Evolutionary conservation across 305 asterid genomes (phyloP).

Genomic region (Rubia occidens): DNA sequence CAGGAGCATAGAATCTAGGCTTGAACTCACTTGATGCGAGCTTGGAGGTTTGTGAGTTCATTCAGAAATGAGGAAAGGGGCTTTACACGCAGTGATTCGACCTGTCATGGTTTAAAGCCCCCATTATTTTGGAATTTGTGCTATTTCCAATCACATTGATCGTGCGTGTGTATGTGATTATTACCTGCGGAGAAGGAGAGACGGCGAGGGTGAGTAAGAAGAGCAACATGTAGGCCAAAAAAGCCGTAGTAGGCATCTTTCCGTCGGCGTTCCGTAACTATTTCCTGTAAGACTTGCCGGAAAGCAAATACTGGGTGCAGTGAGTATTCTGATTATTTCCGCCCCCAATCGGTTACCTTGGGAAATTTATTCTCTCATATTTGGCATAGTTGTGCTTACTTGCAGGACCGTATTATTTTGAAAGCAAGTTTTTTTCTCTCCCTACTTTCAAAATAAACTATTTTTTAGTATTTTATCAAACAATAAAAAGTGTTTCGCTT

Average conservation of each 20-base stretch:
- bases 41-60: conserved; percentile 3
- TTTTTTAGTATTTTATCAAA: too few relatives aligned
- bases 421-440: too few relatives aligned
- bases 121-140: not conserved
- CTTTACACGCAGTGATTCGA: not conserved
- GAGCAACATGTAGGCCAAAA: not conserved
- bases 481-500: too few relatives aligned
- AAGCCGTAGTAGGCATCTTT: not conserved
- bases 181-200: not conserved
- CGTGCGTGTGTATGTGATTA: not conserved
- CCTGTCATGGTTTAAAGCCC: not conserved
- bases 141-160: not conserved
- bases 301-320: not conserved
- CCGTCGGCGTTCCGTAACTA: not conserved
- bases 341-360: not conserved
- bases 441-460: too few relatives aligned
- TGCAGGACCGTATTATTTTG: too few relatives aligned
- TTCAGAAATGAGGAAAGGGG: conserved; percentile 1
- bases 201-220: not conserved
- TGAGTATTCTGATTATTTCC: not conserved
- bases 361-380: too few relatives aligned
- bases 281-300: not conserved
- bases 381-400: too few relatives aligned
- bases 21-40: conserved; percentile 2
- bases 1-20: not conserved